Base-by-base conservation (phyloP, 2,329 filamentous ascomycete genomes). In the Penicillium sp. region DNA sequence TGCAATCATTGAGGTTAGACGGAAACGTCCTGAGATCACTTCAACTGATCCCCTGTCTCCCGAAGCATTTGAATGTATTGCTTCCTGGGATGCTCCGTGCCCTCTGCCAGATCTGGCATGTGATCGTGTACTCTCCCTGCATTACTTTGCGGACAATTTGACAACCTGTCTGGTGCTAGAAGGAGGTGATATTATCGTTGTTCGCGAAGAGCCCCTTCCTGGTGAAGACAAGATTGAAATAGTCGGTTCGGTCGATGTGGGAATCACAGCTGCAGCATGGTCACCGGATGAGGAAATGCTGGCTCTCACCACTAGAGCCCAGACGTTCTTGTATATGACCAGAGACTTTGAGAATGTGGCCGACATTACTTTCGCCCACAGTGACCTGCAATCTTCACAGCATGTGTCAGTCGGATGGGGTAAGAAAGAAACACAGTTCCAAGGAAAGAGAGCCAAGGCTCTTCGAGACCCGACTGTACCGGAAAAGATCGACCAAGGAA, bases 321-420 rank as follows among this genome's bases (percentile, higher is more conserved):
- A 87, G 59, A 94, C 90, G 0, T 81, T 94, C 31, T 81, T 97
- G 56, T 91, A 96, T 70, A 97, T 99, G 93, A 96, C 92, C 55
- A 84, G 92, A 61, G 86, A 87, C 27, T 96, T 97, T 64, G 93
- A 97, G 65, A 88, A 87, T 56, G 86, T 96, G 41, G 85, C 89
- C 34, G 89, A 92, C 73, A 82, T 90, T 51, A 78, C 81, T 34
- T 86, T 97, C 73, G 85, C 84, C 0, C 72, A 80, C 0, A 90
- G 92, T 44, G 93, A 96, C 74, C 83, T 96, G 61, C 89, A 89
- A 66, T 85, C 86, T n/a, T 97, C 89, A 27, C 94, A 88, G 72
- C 92, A 97, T 78, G 94, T 97, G 56, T 95, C 92, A 21, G 93
- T 99, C 23, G 94, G 94, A 49, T 99, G 94, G 94, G 94, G 94